phyloP scores from a whole-genome alignment of 257 asterid species.

The Voacanga thouarsii region DNA sequence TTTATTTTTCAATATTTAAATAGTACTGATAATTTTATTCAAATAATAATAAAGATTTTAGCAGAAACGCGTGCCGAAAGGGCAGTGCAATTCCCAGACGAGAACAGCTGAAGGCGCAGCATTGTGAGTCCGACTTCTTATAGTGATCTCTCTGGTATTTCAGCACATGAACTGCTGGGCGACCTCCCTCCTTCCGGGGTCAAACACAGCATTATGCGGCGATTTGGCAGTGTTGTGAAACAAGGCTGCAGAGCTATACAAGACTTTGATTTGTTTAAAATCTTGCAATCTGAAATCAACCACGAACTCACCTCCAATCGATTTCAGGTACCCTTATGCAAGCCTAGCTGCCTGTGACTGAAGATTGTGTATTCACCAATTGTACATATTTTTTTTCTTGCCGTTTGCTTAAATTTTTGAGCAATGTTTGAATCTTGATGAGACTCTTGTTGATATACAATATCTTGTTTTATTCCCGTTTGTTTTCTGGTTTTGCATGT shows the following conservation, averaged over 20 bases:
- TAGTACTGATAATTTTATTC: no score
- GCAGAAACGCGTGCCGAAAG: no score
- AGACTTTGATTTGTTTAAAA: slow-evolving; percentile 60
- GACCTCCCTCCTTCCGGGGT: neutral
- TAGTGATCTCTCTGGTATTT: neutral
- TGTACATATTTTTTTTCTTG: neutral
- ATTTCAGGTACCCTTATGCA: slow-evolving; percentile 46
- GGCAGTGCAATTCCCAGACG: no score
- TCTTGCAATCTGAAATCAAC: slow-evolving; percentile 68
- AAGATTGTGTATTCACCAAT: neutral
- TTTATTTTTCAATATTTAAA: no score
- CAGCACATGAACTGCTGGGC: neutral
- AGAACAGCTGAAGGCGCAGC: neutral
- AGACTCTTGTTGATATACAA: neutral
- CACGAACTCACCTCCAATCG: slow-evolving; percentile 56
- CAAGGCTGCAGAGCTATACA: slow-evolving; percentile 46
- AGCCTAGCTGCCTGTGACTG: neutral
- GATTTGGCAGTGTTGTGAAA: slow-evolving; percentile 31
- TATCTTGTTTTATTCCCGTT: neutral
- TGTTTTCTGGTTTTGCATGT: neutral
- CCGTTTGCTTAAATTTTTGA: neutral
- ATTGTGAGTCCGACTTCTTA: neutral
- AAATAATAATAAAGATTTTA: no score
- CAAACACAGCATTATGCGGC: slow-evolving; percentile 30
- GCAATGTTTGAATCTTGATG: neutral